Base-by-base conservation (phyloP, 176 grass and related monocot species). In the Elymus sibiricus region DNA sequence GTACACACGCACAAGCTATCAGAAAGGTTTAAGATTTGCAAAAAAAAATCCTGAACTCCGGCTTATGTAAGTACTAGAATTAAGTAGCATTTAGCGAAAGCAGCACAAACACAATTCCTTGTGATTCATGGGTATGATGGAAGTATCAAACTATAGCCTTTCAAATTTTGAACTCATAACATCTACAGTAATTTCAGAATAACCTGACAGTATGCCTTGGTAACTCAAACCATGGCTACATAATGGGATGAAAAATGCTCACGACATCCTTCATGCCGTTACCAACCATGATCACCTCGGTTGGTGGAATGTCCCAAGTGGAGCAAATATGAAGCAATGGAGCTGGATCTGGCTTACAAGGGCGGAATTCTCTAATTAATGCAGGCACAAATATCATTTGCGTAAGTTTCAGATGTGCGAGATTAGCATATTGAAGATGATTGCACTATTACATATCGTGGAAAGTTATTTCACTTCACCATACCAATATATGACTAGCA, bases 221-320 rank as follows among this genome's bases (percentile, higher is more conserved):
- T 4, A 35, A 70, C 5, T 24, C 11, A 70, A 75, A 58, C 27
- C 10, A 39, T 49, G 28, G 3, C 14, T 51, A 53, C 34, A 28
- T 21, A 62, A 12, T 42, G 40, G 64, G 25, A 56, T 51, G 5
- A 83, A 78, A 56, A 89, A 91, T 76, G 55, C 88, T 95, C 66
- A 98, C 95, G 84, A 95, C 95, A 92, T 98, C 95, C 86, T 90
- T 89, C 31, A 92, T 84, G 79, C 93, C 95, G 74, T 98, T 93
- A 11, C 95, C 93, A 82, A 98, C 82, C 95, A 98, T 95, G 60
- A 95, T 90, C 43, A 98, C 93, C 70, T 98, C 88, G 43, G 85
- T 88, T 84, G 95, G 81, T 80, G 87, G 91, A 59, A 98, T 86
- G 64, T 87, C 85, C 95, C 95, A 95, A 84, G 73, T 79, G 81